These are phyloP conservation scores for Phytophthora melonis DNA, from an alignment of 352 stramenopile species.

Conservation along the genomic window DNA sequence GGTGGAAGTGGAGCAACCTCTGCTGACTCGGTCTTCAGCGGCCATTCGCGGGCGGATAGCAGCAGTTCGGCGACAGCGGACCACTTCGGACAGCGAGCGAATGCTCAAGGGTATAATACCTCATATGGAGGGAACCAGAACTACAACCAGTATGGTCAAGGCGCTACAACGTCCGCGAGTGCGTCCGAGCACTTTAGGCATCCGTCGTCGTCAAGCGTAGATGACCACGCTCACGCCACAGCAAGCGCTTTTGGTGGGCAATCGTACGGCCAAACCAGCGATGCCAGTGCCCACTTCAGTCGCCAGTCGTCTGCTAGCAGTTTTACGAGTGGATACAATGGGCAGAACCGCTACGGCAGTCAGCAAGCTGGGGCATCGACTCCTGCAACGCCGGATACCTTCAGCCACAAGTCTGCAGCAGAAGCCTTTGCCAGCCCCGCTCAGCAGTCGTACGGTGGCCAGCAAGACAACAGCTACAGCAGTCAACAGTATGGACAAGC, in stretches of 20 bases:
- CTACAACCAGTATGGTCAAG: constrained; percentile 28
- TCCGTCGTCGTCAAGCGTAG: constrained; percentile 12
- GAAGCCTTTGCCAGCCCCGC: constrained; percentile 24
- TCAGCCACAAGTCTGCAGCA: constrained; percentile 23
- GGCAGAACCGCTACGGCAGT: constrained; percentile 20
- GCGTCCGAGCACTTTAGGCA: constrained; percentile 17
- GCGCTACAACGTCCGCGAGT: constrained; percentile 7
- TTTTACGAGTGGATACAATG: constrained; percentile 27
- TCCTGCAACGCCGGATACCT: constrained; percentile 28
- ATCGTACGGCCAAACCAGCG: constrained; percentile 23
- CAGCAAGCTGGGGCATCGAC: constrained; percentile 22
- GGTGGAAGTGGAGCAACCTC: constrained; percentile 29
- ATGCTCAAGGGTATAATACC: constrained; percentile 3
- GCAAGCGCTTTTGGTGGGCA: constrained; percentile 18
- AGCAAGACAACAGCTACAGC: constrained; percentile 23
- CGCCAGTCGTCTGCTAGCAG: constrained; percentile 37
- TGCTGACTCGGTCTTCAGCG: constrained; percentile 39
- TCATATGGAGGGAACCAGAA: constrained; percentile 24
- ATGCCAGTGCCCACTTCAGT: constrained; percentile 25
- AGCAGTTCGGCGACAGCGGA: constrained; percentile 1
- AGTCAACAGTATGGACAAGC: constrained; percentile 22
- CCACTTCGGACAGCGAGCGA: constrained; percentile 32
- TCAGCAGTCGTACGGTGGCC: constrained; percentile 15
- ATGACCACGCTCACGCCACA: constrained; percentile 11
- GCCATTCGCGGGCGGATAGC: constrained; percentile 17